phyloP scores from a whole-genome alignment of 768 basidiomycete genomes.

The Tephrocybe sp. region DNA sequence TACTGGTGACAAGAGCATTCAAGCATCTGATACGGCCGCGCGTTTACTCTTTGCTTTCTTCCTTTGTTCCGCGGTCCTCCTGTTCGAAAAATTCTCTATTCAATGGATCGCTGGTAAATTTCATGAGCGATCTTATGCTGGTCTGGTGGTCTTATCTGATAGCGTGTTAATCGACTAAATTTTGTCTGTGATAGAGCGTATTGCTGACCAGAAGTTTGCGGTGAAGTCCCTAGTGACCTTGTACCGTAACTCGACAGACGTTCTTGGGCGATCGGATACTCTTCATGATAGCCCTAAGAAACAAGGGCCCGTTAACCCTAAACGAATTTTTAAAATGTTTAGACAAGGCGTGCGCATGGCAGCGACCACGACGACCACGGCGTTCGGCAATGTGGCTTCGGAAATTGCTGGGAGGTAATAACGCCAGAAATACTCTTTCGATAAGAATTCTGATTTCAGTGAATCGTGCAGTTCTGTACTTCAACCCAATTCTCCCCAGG shows the following conservation, averaged over 20 bases:
- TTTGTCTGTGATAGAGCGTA: constrained; percentile 55
- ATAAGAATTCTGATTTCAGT: constrained; percentile 1
- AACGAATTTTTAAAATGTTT: constrained; percentile 65
- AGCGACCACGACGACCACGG: constrained; percentile 82
- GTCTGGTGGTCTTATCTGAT: constrained; percentile 7
- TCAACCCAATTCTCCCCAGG: constrained; percentile 85
- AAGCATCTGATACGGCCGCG: constrained; percentile 53
- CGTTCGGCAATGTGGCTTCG: constrained; percentile 56
- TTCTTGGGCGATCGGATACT: constrained; percentile 66
- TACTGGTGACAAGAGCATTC: constrained; percentile 29
- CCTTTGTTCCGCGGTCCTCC: constrained; percentile 66
- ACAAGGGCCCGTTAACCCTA: constrained; percentile 51
- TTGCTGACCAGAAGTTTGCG: constrained; percentile 80
- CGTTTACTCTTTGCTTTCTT: constrained; percentile 75
- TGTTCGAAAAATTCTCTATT: constrained; percentile 83
- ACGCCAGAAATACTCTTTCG: neutral
- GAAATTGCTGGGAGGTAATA: constrained; percentile 51
- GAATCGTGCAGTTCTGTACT: constrained; percentile 57
- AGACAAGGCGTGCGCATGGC: constrained; percentile 68
- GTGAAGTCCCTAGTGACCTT: constrained; percentile 69
- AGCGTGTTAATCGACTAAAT: neutral
- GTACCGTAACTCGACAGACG: constrained; percentile 77
- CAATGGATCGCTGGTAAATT: constrained; percentile 86
- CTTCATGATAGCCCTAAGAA: constrained; percentile 39
- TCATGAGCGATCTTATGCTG: constrained; percentile 67